Evolutionary conservation across 495 filamentous ascomycete species (phyloP), one percentile per base, ranked within the genome.

Genomic region (Penicillium waksmanii): DNA sequence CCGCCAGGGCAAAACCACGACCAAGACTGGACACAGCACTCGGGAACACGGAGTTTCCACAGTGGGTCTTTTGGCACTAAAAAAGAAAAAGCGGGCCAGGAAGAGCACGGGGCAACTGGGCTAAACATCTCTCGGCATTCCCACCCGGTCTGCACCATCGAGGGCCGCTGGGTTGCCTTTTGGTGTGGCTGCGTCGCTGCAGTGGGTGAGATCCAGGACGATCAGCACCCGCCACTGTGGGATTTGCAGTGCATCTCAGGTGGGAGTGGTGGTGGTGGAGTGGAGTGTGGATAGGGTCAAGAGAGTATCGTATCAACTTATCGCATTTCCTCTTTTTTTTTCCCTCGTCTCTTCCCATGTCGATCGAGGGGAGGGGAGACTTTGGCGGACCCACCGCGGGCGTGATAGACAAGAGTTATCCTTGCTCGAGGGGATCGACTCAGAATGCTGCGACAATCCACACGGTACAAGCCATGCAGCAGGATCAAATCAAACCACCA

Each of bases 91-190:
- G 53, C 53, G 61, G 62, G 54, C 57, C 56, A 61, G 46, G 18
- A 51, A 33, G 55, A 63, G 65, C 65, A 69, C 57, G 60, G 64
- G 64, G 56, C 64, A 67, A 64, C 51, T 53, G 49, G 43, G 5
- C 56, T 52, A 57, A 56, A 53, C 48, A 44, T 17, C 42, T 46
- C 65, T 59, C 67, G 60, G 62, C 57, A 68, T 70, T 63, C 58
- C 57, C 65, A 63, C 59, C 59, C 55, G 65, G 67, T 55, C 64
- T 67, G 65, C 61, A 57, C 21, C 46, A 27, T 23, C 46, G 36
- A 59, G 50, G 61, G 53, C 51, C 56, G 57, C 57, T 57, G 55
- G 51, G 33, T 57, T 49, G 58, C 58, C 46, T 61, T 51, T 31
- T 40, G 13, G 19, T 57, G 61, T 60, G 62, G 63, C 56, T 60